Evolutionary conservation across 129 eudicot species (phyloP), one percentile per base, ranked within the genome.

Genomic region (Flaveria robusta): DNA sequence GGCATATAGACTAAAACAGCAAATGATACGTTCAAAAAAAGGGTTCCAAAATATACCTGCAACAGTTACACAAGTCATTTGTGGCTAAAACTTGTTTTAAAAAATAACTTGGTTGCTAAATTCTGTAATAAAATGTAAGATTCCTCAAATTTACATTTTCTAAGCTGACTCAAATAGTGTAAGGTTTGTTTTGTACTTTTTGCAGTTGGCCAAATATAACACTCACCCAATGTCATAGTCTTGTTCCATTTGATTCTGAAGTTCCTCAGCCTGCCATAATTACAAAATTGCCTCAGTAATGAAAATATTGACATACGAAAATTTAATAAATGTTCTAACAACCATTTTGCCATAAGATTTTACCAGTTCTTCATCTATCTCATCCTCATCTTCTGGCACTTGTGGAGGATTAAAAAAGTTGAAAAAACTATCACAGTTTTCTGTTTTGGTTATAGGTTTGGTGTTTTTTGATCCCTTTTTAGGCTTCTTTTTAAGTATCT

Each of bases 161-260:
- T n/a, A n/a, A n/a, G 24, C 5, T 52, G 24, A 0, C 59, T 47
- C 39, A 67, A 41, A 20, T 20, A 19, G 62, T 55, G 27, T 20
- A 55, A 19, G 27, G 5, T 19, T 55, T 9, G 9, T 55, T 18
- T 20, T 23, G 66, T 12, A 4, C 37, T 23, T 23, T 18, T 9
- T 19, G 27, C 29, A 55, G 29, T 52, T 19, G 12, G 18, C 34
- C 29, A 0, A 3, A 14, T 14, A 66, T 23, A 37, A 29, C 43
- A 76, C 92, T 85, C n/a, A 88, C 95, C 97, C 97, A 46, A 86
- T 86, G 50, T 91, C 97, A 77, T 91, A 91, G 77, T 91, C 97
- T 68, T 85, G 92, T 56, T 91, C 97, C 89, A 89, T 83, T 71
- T 77, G 70, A 77, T 85, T 79, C 76, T 91, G 97, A 67, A 91